Conservation (phyloP, 1,284 basidiomycete species). For the Kwoniella shivajii region DNA sequence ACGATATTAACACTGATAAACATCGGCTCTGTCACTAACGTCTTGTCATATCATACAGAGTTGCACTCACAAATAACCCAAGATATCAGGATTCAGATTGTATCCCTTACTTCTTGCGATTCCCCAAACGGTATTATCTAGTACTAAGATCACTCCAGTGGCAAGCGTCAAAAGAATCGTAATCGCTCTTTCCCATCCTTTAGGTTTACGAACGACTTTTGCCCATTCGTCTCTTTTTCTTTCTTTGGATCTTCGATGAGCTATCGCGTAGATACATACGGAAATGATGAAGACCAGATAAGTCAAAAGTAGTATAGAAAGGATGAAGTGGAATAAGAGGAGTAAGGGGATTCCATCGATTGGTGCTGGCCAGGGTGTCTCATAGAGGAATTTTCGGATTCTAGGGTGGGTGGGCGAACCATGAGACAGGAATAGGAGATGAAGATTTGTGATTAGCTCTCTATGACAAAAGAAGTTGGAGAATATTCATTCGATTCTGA, state of each 20-base stretch:
- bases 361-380: constrained; percentile 21
- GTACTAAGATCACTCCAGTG: constrained; percentile 7
- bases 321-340: constrained; percentile 30
- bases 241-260: background rate
- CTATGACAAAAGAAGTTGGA: no score
- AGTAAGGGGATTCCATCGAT: constrained; percentile 21
- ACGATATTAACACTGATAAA: constrained; percentile 19
- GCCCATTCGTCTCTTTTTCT: constrained; percentile 3
- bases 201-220: background rate
- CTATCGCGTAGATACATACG: background rate
- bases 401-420: no score
- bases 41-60: background rate
- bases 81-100: constrained; percentile 18
- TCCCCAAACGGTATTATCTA: constrained; percentile 24
- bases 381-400: constrained; percentile 10
- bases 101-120: constrained; percentile 4
- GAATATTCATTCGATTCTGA: no score
- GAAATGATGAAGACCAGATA: constrained; percentile 16
- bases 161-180: constrained; percentile 11
- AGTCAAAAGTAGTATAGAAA: constrained; percentile 21
- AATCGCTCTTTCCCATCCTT: background rate
- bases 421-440: no score
- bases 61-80: constrained; percentile 33
- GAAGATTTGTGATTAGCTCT: no score
- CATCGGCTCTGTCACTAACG: background rate